These are phyloP conservation scores for Backusella tuberculispora DNA, from an alignment of 192 early-diverging fungal genomes.

Conservation along the genomic window DNA sequence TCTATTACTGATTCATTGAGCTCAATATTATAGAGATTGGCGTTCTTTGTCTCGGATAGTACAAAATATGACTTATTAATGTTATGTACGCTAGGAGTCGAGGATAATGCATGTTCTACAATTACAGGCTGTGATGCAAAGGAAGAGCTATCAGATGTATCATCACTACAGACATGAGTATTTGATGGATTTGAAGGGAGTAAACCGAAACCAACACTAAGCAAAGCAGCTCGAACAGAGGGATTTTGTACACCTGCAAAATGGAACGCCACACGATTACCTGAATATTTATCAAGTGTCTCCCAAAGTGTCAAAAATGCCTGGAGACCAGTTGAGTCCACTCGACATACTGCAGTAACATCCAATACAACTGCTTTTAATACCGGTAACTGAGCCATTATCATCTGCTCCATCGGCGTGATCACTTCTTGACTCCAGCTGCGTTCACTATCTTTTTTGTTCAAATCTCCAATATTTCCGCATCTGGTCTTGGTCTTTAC, in stretches of 20 bases:
- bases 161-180: background rate
- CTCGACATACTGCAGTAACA: constrained; percentile 71
- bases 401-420: constrained; percentile 39
- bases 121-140: background rate
- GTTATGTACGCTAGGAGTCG: background rate
- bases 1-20: background rate
- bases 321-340: constrained; percentile 85
- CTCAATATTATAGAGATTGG: background rate
- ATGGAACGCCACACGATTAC: constrained; percentile 32
- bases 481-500: constrained; percentile 27
- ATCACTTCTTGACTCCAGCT: constrained; percentile 24
- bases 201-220: constrained; percentile 25
- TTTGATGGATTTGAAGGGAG: background rate
- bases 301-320: constrained; percentile 60
- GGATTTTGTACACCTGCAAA: constrained; percentile 26
- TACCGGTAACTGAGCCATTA: constrained; percentile 39
- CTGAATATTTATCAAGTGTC: constrained; percentile 28
- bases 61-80: background rate
- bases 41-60: background rate
- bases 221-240: constrained; percentile 18
- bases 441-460: constrained; percentile 18
- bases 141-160: background rate
- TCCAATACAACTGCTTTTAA: constrained; percentile 83
- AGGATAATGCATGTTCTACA: background rate
- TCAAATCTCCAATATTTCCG: constrained; percentile 20